A percentile compares a stretch with the other conserved stretches of the same genome.
Conservation (phyloP, 2,329 filamentous ascomycete genomes). For the Aspergillus sojae region DNA sequence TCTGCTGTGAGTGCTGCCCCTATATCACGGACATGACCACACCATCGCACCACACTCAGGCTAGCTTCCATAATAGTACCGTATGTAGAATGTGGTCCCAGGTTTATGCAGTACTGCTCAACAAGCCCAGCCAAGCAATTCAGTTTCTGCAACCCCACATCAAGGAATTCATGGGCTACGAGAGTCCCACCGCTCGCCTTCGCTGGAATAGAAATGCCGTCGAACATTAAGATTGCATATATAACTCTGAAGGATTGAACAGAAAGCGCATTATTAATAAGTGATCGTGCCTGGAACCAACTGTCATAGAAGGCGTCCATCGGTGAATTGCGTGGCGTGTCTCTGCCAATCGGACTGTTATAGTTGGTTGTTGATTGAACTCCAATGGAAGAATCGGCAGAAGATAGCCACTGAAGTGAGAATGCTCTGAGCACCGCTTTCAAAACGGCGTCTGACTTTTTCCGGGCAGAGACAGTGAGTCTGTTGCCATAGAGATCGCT, state of each 20-base stretch:
- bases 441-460: constrained; percentile 22
- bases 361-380: background rate
- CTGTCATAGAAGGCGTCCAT: constrained; percentile 20
- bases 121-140: constrained; percentile 18
- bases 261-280: constrained; percentile 11
- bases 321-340: background rate
- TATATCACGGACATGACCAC: constrained; percentile 28
- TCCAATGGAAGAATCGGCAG: background rate
- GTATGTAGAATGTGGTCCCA: constrained; percentile 24
- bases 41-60: constrained; percentile 24
- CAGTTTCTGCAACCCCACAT: constrained; percentile 19
- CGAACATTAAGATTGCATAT: constrained; percentile 25
- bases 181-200: background rate
- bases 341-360: background rate
- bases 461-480: constrained; percentile 12
- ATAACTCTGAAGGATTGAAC: constrained; percentile 25
- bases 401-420: constrained; percentile 24
- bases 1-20: constrained; percentile 23
- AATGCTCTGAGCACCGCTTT: constrained; percentile 23
- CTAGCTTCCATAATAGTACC: constrained; percentile 21
- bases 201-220: constrained; percentile 23
- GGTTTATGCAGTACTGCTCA: constrained; percentile 18
- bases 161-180: constrained; percentile 19
- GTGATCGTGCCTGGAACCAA: constrained; percentile 19
- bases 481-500: constrained; percentile 25